Evolutionary conservation across 108 stramenopile genomes (phyloP).

Genomic region (Discostella pseudostelligera): DNA sequence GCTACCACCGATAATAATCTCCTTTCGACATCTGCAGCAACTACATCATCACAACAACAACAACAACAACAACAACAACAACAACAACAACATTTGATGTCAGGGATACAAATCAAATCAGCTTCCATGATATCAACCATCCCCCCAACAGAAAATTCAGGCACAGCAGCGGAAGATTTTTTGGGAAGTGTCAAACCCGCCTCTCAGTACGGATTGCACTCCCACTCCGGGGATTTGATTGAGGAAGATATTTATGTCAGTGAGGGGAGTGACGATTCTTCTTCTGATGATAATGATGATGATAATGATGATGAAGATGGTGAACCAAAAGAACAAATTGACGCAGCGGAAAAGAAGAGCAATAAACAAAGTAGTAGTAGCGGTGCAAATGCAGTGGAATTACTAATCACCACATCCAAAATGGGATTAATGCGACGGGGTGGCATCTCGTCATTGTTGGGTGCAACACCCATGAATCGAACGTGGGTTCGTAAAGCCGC

Average conservation of each 20-base stretch:
- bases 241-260: conserved; percentile 80
- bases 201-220: conserved; percentile 59
- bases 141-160: too few species aligned
- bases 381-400: conserved; percentile 34
- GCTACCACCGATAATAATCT: too few species aligned
- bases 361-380: not conserved
- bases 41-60: too few species aligned
- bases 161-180: not conserved
- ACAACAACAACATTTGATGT: too few species aligned
- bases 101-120: not conserved
- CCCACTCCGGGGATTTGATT: conserved; percentile 74
- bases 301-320: conserved; percentile 27
- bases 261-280: conserved; percentile 49
- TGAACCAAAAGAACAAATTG: conserved; percentile 5
- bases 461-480: conserved; percentile 69
- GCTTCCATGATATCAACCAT: not conserved
- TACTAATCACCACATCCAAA: conserved; percentile 67
- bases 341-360: not conserved
- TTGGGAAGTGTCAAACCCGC: conserved; percentile 23
- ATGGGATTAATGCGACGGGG: conserved; percentile 87
- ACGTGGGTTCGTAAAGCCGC: conserved; percentile 63
- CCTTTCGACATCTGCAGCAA: too few species aligned
- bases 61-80: too few species aligned
- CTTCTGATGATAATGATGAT: conserved; percentile 16
- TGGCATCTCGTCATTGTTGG: conserved; percentile 36